Base-by-base conservation (phyloP, 2,329 filamentous ascomycete genomes). In the Erysiphe pulchra region DNA sequence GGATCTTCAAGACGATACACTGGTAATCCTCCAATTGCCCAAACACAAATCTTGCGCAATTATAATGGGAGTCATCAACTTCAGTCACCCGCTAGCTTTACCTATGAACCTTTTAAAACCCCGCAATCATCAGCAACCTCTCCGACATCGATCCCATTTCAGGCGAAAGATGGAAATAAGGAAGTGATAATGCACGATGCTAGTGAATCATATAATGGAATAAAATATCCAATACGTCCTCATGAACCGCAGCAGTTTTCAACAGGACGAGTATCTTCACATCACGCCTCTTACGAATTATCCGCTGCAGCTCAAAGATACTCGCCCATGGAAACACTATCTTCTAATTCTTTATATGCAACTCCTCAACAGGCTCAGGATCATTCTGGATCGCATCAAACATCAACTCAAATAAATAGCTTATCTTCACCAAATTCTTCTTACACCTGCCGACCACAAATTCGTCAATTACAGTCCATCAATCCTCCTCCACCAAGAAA, bases 241-340 rank as follows among this genome's bases (percentile, higher is more conserved):
- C 75, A 75, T 60, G 80, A 85, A 58, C 77, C 84, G 59, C 75
- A 84, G 56, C 76, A 87, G 53, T 67, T 73, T 48, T 74, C 58
- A 16, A 43, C 13, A 28, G 59, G 64, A 52, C 61, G 64, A 49
- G 52, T 64, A 38, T 54, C 75, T 49, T 83, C 73, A 50, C 73
- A 84, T 54, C 79, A 87, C 60, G 63, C 76, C 42, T 66, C 77
- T 44, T 76, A 77, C 52, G 77, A 87, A 57, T 76, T 81, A 48
- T 90, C 84, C 39, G 70, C 82, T 44, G 83, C 84, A 47, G 82
- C 85, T 48, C 82, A 92, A 60, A 76, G 86, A 58, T 95, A 95
- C 63, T 95, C 87, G 42, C 90, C 87, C 51, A 94, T 94, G 86
- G 87, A 93, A 60, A 73, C 75, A 14, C 66, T 92, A 49, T 84